Percentiles rank a stretch among this genome's conserved stretches.
Conservation (phyloP, 2,329 filamentous ascomycete genomes). For the Stemphylium beticola region DNA sequence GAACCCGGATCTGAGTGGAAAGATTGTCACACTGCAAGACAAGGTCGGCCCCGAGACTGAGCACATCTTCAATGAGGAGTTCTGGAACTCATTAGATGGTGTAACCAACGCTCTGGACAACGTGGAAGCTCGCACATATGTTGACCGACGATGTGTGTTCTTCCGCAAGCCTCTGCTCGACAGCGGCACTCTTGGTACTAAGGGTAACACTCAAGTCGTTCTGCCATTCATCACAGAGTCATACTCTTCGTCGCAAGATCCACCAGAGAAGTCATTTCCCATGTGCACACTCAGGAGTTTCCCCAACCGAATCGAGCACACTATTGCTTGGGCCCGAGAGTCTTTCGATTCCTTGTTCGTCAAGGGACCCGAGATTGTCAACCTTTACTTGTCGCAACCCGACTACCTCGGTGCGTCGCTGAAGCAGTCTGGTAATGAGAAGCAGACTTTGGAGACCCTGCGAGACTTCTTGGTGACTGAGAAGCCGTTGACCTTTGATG, state of each 20-base stretch:
- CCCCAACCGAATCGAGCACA: slow-evolving; percentile 98
- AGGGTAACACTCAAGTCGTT: slow-evolving; percentile 97
- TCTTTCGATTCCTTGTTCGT: slow-evolving; percentile 94
- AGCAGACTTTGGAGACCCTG: slow-evolving; percentile 88
- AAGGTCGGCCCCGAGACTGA: slow-evolving; percentile 92
- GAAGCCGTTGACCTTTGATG: slow-evolving; percentile 89
- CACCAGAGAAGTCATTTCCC: slow-evolving; percentile 97
- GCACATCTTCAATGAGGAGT: slow-evolving; percentile 89
- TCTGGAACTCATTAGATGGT: slow-evolving; percentile 86
- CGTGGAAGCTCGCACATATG: slow-evolving; percentile 94
- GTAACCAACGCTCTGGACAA: slow-evolving; percentile 98
- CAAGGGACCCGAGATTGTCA: slow-evolving; percentile 90
- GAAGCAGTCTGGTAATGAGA: slow-evolving; percentile 94
- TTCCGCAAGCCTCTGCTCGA: slow-evolving; percentile 97
- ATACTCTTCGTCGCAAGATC: slow-evolving; percentile 96
- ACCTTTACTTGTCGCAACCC: slow-evolving; percentile 88
- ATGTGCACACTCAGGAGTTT: slow-evolving; percentile 98
- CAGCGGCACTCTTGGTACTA: slow-evolving; percentile 97
- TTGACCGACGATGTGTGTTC: slow-evolving; percentile 95
- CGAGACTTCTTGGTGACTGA: slow-evolving; percentile 90
- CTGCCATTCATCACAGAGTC: slow-evolving; percentile 92
- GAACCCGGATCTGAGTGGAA: slow-evolving; percentile 89
- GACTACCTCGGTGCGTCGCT: slow-evolving; percentile 87
- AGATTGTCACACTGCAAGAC: slow-evolving; percentile 86
- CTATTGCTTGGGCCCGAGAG: slow-evolving; percentile 96